A percentile compares a stretch with the other conserved stretches of the same genome.
These are phyloP conservation scores for Hypoxylon rickii DNA, from an alignment of 495 filamentous ascomycete genomes.

Conservation along the genomic window DNA sequence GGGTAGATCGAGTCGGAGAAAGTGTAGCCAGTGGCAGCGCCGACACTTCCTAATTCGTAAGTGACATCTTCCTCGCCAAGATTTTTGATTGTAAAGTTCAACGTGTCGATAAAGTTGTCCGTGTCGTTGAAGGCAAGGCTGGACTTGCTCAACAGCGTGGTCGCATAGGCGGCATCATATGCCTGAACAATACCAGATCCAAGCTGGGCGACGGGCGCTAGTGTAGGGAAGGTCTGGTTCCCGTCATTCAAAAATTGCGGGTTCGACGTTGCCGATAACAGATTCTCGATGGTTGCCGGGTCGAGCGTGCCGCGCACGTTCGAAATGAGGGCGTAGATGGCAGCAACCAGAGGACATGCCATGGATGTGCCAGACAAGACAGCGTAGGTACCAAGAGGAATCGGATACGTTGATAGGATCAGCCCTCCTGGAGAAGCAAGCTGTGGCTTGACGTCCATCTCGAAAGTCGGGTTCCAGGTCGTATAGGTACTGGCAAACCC, in stretches of 20 bases:
- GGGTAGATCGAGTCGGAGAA: slow-evolving; percentile 42
- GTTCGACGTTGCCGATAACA: slow-evolving; percentile 51
- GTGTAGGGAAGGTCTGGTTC: slow-evolving; percentile 37
- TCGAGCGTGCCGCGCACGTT: slow-evolving; percentile 54
- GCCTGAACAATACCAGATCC: slow-evolving; percentile 62
- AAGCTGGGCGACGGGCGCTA: slow-evolving; percentile 61
- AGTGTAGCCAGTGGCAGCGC: slow-evolving; percentile 52
- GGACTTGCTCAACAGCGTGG: slow-evolving; percentile 55
- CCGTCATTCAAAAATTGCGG: slow-evolving; percentile 56
- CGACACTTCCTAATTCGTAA: slow-evolving; percentile 51
- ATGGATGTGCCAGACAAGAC: slow-evolving; percentile 64
- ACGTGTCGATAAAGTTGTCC: slow-evolving; percentile 50
- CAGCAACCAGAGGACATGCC: slow-evolving; percentile 61
- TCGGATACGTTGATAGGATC: slow-evolving; percentile 61
- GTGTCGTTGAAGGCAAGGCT: slow-evolving; percentile 65
- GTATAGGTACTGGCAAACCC: slow-evolving; percentile 57
- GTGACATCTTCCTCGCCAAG: slow-evolving; percentile 49
- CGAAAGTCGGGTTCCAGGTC: slow-evolving; percentile 61
- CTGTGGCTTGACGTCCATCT: slow-evolving; percentile 59
- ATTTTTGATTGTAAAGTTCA: slow-evolving; percentile 59
- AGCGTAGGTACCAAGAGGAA: slow-evolving; percentile 55
- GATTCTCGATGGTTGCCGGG: slow-evolving; percentile 50
- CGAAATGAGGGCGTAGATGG: slow-evolving; percentile 57
- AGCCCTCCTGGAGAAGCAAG: slow-evolving; percentile 58
- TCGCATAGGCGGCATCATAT: slow-evolving; percentile 59